Evolutionary conservation across 768 basidiomycete species (phyloP), one percentile per base, ranked within the genome.

Genomic region (Leccinum disarticulatum): DNA sequence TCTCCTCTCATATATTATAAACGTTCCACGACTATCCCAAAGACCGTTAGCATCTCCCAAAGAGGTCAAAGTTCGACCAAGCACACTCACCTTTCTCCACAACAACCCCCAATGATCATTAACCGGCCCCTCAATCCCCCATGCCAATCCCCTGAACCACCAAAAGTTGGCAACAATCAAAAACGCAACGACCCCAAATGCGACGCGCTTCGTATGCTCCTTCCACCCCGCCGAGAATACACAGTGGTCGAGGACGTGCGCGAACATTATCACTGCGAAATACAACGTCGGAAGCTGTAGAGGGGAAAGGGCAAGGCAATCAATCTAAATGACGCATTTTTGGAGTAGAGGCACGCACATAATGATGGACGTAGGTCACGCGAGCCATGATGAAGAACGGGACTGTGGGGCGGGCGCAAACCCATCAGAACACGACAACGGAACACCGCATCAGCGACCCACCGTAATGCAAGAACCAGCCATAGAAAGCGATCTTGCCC

Each of bases 361-460:
- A 98, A 79, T 97, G 95, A 74, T 98, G 96, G 28, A 98, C 77
- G 67, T 98, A 98, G 31, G 95, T 97, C 4, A 95, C 92, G 60
- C 95, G 92, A 22, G 93, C 95, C 97, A 99, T 99, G 77, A 98
- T 87, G 64, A 98, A 77, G 87, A 98, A 99, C 2, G 96, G 96
- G 25, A 89, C 95, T 97, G 66, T 10, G 64, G 22, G 54, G 19
- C 10, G 6, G 19, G 43, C 43, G 4, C 10, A 13, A 8, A 43
- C 27, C 49, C 35, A 35, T 66, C 31, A 56, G 38, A 57, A 17
- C 5, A 43, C 19, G 41, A 41, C 27, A 31, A 11, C 17, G 35
- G 8, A 10, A 10, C 6, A 27, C 27, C 6, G 13, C 4, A 48
- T 27, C 15, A 28, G 56, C 1, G 6, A 77, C 90, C 68, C 65